Evolutionary conservation across 352 stramenopile species (phyloP), one percentile per base, ranked within the genome.

Genomic region (Phytophthora niederhauseri): DNA sequence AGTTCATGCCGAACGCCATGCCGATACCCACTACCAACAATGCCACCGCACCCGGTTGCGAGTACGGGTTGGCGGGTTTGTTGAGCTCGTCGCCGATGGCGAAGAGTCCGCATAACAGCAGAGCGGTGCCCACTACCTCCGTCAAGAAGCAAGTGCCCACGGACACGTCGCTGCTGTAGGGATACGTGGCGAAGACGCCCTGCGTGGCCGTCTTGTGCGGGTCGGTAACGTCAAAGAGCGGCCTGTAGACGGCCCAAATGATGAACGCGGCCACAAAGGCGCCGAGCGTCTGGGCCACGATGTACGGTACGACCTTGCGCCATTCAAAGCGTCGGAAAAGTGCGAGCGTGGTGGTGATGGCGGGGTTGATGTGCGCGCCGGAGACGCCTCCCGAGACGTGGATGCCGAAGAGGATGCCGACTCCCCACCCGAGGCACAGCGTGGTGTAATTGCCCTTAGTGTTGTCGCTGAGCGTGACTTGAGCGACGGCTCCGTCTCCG

Each of bases 1-100:
- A 83, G 68, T 87, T 90, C 57, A 80, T 79, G 48, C 82, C 80
- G 55, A 90, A 89, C n/a, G 76, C 73, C 74, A 89, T 90, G 26
- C 82, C 76, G 22, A 90, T 79, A 0, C 57, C 80, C 12, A 81
- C 65, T 30, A 90, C 72, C 28, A 90, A 61, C 24, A 86, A 28
- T 19, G 77, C 80, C 41, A 84, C 68, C 1, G 78, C 64, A 8
- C 70, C 50, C 0, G 80, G 82, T 22, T 75, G 60, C 6, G 24
- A 65, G 53, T 73, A 82, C 6, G 76, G 49, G 11, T 68, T 78
- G 7, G 78, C 71, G 6, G 80, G 75, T 6, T 73, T 69, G 71
- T 90, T 90, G 15, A 62, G 30, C 30, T 76, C 41, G 57, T 89
- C 80, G 0, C 57, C 70, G 54, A 90, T 77, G 3, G 80, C 68